A percentile compares a stretch with the other conserved stretches of the same genome.
Evolutionary conservation across 2,329 filamentous ascomycete genomes (phyloP).

Genomic region (Drechslerella dactyloides): DNA sequence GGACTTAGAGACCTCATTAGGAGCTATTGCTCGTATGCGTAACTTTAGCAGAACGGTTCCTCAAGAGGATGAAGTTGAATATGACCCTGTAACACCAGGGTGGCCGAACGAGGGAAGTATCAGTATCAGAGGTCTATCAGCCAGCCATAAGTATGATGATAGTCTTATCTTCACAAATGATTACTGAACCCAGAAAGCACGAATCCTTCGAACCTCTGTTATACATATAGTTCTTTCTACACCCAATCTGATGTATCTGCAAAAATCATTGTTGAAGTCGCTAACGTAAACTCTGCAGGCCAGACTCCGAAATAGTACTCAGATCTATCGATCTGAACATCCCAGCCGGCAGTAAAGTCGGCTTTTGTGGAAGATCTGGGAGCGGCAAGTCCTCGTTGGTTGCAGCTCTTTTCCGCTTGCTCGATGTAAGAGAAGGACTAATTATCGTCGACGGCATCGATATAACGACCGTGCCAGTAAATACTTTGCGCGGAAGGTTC

Average conservation of each 20-base stretch:
- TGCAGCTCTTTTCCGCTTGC: conserved; percentile 37
- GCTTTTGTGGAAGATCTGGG: conserved; percentile 47
- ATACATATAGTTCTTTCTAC: background rate
- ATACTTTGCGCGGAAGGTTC: conserved; percentile 33
- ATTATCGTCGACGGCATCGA: conserved; percentile 45
- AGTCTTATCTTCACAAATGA: no score
- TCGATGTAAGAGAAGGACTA: conserved; percentile 28
- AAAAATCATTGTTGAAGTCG: background rate
- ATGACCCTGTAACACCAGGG: conserved; percentile 26
- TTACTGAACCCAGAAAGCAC: no score
- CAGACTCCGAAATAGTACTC: conserved; percentile 39
- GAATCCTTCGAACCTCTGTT: no score
- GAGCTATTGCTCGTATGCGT: conserved; percentile 55
- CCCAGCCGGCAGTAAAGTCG: conserved; percentile 29
- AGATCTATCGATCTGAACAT: conserved; percentile 30
- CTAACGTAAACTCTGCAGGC: background rate
- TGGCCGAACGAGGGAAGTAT: conserved; percentile 32
- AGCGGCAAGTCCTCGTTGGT: conserved; percentile 51
- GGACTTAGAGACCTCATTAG: conserved; percentile 56
- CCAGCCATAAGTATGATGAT: conserved; percentile 41
- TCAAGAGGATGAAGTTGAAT: conserved; percentile 22
- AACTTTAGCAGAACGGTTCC: conserved; percentile 31
- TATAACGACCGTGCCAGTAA: conserved; percentile 32
- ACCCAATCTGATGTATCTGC: background rate
- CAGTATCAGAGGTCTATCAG: conserved; percentile 27